Evolutionary conservation across 1,139 yeast genomes (phyloP), one percentile per base, ranked within the genome.

Genomic region (Geotrichum europaeum): DNA sequence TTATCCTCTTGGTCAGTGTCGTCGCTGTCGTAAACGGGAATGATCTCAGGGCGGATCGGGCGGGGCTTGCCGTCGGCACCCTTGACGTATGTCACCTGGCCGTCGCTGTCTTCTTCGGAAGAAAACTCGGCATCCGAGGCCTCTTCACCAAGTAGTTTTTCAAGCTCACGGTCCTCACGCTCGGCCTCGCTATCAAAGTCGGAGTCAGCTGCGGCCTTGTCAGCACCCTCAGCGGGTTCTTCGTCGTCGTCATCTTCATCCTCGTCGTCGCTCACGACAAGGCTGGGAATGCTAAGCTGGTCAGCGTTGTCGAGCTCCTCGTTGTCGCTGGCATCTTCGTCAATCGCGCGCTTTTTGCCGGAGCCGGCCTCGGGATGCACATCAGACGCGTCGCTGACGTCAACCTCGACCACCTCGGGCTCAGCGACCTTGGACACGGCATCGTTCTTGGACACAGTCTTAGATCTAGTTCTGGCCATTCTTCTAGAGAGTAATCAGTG

Each of bases 21-120:
- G 75, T 94, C 99, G 66, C 91, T 84, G 70, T 92, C 97, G 73
- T 94, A 94, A 22, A 84, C 85, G 3, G 99, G 98, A 43, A 89
- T 87, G 66, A 94, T 92, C 72, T 90, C 97, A 2, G 97, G 97
- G 69, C 83, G 85, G 62, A 92, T 79, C 10, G 85, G 75, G 71
- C 98, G 80, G 20, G 85, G 84, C 60, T 81, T 78, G 10, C 97
- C 97, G 73, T 92, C 97, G 0, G 97, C 85, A 68, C 82, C 80
- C 12, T 67, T 65, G 32, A 69, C 65, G 56, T 68, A 70, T 18
- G 68, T 63, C 50, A 68, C 65, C 30, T 62, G 61, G 25, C 65
- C 66, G 28, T 62, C 58, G 6, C 61, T 65, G 24, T 62, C 66
- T 28, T 63, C 65, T 20, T 62, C 66, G 30, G 52, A 58, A 4